Evolutionary conservation across 768 basidiomycete species (phyloP), one percentile per base, ranked within the genome.

Genomic region (Pseudohyphozyma bogoriensis): DNA sequence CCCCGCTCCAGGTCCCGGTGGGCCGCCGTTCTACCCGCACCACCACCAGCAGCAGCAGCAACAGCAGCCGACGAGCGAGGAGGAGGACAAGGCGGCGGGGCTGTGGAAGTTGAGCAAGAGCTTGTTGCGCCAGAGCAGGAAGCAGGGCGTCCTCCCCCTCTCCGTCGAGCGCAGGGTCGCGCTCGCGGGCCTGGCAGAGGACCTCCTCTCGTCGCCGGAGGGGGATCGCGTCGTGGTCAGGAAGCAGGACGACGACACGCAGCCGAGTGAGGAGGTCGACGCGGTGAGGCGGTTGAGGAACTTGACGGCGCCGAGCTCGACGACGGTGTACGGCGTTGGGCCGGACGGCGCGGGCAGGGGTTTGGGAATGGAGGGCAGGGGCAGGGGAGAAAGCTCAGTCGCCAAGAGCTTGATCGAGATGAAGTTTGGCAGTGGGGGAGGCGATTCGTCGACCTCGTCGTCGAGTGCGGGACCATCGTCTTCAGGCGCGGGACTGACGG

Each of bases 321-420:
- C 62, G 18, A 67, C 55, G 15, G 51, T 64, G 9, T 67, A 67
- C 59, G 51, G 58, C 1, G 31, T 26, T 22, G 52, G 18, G 46
- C 45, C 20, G 31, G 22, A 12, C 49, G 50, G 31, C 6, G 31
- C 50, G 5, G 18, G 46, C 20, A n/a, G n/a, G n/a, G n/a, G n/a
- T n/a, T n/a, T n/a, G n/a, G n/a, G n/a, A n/a, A 40, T 49, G 37
- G 2, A 8, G 22, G 4, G 1, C 29, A 45, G n/a, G 4, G 52
- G 40, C 49, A 36, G 28, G 35, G 56, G 8, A 28, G 49, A 44
- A 32, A 42, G 42, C 12, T 61, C 62, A 1, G 58, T 67, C 57
- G 66, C 66, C 0, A 59, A 67, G 26, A 50, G 45, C 16, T 50
- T 67, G 16, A 67, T 67, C 62, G 62, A 67, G 45, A 56, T 63